Conservation (phyloP, 2,329 filamentous ascomycete species). For the Curvularia spicifera region DNA sequence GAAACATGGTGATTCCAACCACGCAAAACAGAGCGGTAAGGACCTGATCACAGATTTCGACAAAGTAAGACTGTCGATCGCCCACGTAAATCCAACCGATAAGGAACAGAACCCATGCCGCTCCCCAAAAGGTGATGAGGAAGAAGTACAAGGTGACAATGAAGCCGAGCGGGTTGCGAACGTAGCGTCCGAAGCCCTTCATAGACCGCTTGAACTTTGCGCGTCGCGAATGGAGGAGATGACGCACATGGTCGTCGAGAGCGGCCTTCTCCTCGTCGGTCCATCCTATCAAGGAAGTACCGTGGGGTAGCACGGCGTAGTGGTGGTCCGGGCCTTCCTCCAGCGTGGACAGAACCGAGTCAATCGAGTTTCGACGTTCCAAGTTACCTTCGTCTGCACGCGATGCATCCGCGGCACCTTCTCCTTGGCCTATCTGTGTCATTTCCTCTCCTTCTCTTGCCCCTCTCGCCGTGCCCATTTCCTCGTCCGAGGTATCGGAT, state of each 20-base stretch:
- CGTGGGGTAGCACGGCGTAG: constrained; percentile 81
- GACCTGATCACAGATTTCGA: constrained; percentile 63
- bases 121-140: constrained; percentile 83
- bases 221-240: constrained; percentile 82
- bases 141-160: constrained; percentile 85
- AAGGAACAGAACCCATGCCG: constrained; percentile 86
- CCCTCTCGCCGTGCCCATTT: constrained; percentile 22
- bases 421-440: constrained; percentile 27
- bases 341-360: constrained; percentile 42
- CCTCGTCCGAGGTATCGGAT: constrained; percentile 41
- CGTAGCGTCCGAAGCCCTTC: constrained; percentile 81
- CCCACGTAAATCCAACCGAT: constrained; percentile 89
- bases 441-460: constrained; percentile 25
- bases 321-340: constrained; percentile 61
- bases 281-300: constrained; percentile 77
- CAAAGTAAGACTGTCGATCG: constrained; percentile 67
- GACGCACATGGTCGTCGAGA: constrained; percentile 83
- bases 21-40: constrained; percentile 69
- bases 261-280: constrained; percentile 73
- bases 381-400: constrained; percentile 16
- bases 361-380: constrained; percentile 38
- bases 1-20: constrained; percentile 66
- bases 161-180: constrained; percentile 74
- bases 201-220: constrained; percentile 78
- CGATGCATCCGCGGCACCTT: constrained; percentile 17